A percentile compares a stretch with the other conserved stretches of the same genome.
Conservation (phyloP, 306 rosid genomes). For the Trifolium dubium region DNA sequence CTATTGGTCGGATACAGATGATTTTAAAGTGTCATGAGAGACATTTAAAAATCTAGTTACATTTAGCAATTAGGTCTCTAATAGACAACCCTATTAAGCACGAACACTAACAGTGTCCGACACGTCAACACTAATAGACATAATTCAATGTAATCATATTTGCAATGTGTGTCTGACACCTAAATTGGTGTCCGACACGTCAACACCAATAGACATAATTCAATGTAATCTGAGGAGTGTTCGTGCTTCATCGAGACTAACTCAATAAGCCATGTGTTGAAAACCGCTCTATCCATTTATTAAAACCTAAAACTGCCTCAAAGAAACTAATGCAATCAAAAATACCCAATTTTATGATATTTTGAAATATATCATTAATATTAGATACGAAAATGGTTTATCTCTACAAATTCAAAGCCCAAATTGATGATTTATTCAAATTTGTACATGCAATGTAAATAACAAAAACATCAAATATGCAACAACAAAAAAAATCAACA, state of each 20-base stretch:
- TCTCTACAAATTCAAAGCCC: not conserved
- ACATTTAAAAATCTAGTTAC: too few relatives aligned
- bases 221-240: too few relatives aligned
- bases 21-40: too few relatives aligned
- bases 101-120: too few relatives aligned
- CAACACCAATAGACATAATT: too few relatives aligned
- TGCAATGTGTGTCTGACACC: too few relatives aligned
- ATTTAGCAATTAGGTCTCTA: too few relatives aligned
- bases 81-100: too few relatives aligned
- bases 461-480: not conserved
- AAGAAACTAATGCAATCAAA: not conserved
- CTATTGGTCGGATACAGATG: too few relatives aligned
- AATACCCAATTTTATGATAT: not conserved
- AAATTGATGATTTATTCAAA: not conserved
- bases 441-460: not conserved
- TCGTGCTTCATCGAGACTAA: too few relatives aligned
- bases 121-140: too few relatives aligned
- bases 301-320: not conserved
- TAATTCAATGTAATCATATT: too few relatives aligned
- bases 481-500: not conserved
- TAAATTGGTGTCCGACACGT: fast-evolving
- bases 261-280: not conserved
- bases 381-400: not conserved
- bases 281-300: not conserved
- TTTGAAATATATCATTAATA: not conserved